Percentiles rank a stretch among this genome's conserved stretches.
Evolutionary conservation across 257 asterid species (phyloP).

Genomic region (Capsicum chinense): DNA sequence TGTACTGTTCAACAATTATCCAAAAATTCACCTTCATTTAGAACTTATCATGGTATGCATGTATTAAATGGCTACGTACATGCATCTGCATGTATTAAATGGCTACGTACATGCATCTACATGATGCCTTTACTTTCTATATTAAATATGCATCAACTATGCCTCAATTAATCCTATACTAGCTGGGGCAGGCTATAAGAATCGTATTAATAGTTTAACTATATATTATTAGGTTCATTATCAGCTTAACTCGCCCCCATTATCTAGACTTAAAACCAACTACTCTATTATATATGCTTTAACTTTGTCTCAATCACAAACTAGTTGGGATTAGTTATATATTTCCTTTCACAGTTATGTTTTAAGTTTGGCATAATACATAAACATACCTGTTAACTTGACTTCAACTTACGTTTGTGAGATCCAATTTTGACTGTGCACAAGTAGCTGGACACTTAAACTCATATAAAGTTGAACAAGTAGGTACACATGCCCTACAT

Average conservation of each 20-base stretch:
- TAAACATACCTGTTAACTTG: no score
- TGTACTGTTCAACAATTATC: neutral
- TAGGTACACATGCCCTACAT: no score
- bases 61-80: neutral
- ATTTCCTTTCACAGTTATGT: neutral
- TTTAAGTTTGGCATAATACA: no score
- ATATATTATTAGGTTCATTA: neutral
- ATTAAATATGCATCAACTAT: neutral
- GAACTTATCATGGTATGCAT: slow-evolving; percentile 32
- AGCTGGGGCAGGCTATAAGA: neutral
- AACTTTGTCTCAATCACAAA: neutral
- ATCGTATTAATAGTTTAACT: neutral
- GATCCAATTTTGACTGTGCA: no score
- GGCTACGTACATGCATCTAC: neutral
- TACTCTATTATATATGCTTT: neutral
- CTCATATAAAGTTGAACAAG: no score
- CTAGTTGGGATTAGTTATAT: neutral
- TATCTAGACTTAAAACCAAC: neutral
- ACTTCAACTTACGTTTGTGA: no score
- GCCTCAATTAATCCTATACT: neutral
- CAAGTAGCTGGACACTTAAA: no score
- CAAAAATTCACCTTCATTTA: slow-evolving; percentile 10
- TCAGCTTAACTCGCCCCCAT: neutral
- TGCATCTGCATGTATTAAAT: slow-evolving; percentile 24
- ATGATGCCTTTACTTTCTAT: neutral